Conservation (phyloP, 2,329 filamentous ascomycete genomes). For the Colletotrichum cuscutae region DNA sequence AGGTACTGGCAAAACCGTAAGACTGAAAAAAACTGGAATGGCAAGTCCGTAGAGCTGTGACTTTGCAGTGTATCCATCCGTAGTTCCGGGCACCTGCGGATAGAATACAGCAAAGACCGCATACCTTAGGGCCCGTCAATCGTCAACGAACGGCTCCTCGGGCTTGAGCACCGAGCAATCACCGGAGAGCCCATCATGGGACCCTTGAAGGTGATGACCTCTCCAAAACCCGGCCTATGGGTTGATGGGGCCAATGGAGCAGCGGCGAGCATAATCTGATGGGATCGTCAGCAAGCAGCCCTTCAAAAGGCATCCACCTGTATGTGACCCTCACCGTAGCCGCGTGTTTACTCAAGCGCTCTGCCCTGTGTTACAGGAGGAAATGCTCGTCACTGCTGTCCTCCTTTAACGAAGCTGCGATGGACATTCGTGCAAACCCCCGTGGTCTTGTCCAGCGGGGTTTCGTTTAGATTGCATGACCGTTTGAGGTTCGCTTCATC, state of each 20-base stretch:
- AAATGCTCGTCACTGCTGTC: not conserved
- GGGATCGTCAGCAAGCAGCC: slow-evolving; percentile 5
- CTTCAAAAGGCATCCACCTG: slow-evolving; percentile 8
- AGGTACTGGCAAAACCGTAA: not conserved
- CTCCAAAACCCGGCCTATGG: not conserved
- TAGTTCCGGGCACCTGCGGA: not conserved
- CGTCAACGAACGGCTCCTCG: slow-evolving; percentile 7
- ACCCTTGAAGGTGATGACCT: slow-evolving; percentile 7
- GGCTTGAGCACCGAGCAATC: slow-evolving; percentile 26
- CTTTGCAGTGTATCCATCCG: not conserved
- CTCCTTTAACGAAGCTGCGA: slow-evolving; percentile 1
- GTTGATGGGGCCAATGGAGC: not conserved
- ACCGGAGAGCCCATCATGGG: slow-evolving; percentile 3
- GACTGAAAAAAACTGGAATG: not conserved
- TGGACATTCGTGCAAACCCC: slow-evolving; percentile 9
- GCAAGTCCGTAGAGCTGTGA: not conserved
- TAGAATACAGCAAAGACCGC: not conserved
- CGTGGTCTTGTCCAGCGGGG: slow-evolving; percentile 5
- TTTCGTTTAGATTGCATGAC: slow-evolving; percentile 16
- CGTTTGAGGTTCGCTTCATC: slow-evolving; percentile 6
- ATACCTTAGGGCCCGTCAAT: not conserved
- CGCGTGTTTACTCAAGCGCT: slow-evolving; percentile 12
- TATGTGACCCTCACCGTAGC: not conserved
- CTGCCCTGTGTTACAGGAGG: not conserved
- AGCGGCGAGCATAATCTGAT: slow-evolving; percentile 5